These are phyloP conservation scores for Mesotaenium endlicherianum DNA, from an alignment of 139 green algal genomes.

Conservation along the genomic window DNA sequence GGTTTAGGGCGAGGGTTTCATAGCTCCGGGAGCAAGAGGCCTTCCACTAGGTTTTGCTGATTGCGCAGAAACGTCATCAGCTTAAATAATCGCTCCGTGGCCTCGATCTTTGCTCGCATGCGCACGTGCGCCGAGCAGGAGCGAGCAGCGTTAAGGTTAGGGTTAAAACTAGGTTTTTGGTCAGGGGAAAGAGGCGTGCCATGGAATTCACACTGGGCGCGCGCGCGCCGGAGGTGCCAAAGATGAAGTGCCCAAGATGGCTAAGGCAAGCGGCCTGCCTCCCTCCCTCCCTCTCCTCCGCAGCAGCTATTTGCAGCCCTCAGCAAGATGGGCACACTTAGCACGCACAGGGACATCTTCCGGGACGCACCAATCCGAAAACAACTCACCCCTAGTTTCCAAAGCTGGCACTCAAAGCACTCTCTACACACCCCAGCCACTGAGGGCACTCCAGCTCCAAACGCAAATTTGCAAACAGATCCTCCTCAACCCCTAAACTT, in stretches of 20 bases:
- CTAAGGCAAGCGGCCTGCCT: background rate
- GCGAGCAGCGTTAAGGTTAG: no score
- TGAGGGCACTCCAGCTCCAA: background rate
- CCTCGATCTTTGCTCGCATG: no score
- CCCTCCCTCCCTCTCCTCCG: background rate
- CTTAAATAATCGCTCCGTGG: background rate
- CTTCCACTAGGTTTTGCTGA: background rate
- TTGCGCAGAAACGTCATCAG: background rate
- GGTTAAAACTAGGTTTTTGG: background rate
- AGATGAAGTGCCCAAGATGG: background rate
- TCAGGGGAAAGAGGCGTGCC: background rate
- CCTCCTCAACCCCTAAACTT: background rate
- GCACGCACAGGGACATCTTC: background rate
- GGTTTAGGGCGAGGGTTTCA: background rate
- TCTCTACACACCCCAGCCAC: background rate
- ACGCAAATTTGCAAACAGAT: background rate
- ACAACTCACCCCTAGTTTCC: no score
- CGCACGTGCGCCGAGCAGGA: no score
- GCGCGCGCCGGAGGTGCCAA: background rate
- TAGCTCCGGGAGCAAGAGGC: background rate
- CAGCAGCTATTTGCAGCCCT: background rate
- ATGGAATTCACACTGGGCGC: background rate
- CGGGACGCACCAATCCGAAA: background rate
- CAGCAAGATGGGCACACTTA: background rate
- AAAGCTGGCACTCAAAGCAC: background rate